A percentile compares a stretch with the other conserved stretches of the same genome.
Conservation (phyloP, 805 yeast species). For the Metschnikowia gelsemii region DNA sequence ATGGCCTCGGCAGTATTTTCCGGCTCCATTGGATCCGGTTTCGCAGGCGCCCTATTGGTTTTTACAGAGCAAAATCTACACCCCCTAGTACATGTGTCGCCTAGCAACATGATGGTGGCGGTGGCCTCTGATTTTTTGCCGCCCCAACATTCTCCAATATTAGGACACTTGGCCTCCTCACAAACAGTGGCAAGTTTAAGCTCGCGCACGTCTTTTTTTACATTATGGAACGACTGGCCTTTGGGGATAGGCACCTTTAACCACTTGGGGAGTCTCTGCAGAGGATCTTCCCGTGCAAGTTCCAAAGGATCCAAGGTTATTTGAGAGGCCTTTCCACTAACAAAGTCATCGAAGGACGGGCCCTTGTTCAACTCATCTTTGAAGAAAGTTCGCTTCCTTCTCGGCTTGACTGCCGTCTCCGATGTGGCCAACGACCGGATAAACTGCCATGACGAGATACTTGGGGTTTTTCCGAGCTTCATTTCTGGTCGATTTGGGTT, state of each 20-base stretch:
- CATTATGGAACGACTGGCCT: constrained; percentile 76
- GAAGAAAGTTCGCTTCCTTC: constrained; percentile 58
- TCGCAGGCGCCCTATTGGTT: constrained; percentile 81
- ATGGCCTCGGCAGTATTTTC: constrained; percentile 98
- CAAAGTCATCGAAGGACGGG: constrained; percentile 91
- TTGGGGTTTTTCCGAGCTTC: constrained; percentile 1
- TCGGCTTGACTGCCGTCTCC: constrained; percentile 22
- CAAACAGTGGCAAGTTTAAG: constrained; percentile 92
- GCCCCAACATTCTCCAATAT: constrained; percentile 99
- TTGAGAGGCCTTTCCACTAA: constrained; percentile 75
- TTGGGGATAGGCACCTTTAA: constrained; percentile 95
- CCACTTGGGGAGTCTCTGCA: constrained; percentile 86
- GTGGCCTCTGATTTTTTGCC: constrained; percentile 93
- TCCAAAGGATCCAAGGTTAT: constrained; percentile 72
- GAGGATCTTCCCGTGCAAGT: constrained; percentile 64
- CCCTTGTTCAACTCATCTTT: constrained; percentile 74
- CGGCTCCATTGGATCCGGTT: constrained; percentile 95
- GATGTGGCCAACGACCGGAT: constrained; percentile 17
- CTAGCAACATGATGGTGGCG: constrained; percentile 96
- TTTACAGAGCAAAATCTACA: constrained; percentile 97
- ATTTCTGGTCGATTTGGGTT: constrained; percentile 1
- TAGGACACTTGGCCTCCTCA: constrained; percentile 99
- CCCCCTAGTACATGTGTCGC: constrained; percentile 99
- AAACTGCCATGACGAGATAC: not conserved
- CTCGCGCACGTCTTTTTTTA: constrained; percentile 85